Evolutionary conservation across 345 rosid genomes (phyloP), one percentile per base, ranked within the genome.

Genomic region (Schrenkiella parvula): DNA sequence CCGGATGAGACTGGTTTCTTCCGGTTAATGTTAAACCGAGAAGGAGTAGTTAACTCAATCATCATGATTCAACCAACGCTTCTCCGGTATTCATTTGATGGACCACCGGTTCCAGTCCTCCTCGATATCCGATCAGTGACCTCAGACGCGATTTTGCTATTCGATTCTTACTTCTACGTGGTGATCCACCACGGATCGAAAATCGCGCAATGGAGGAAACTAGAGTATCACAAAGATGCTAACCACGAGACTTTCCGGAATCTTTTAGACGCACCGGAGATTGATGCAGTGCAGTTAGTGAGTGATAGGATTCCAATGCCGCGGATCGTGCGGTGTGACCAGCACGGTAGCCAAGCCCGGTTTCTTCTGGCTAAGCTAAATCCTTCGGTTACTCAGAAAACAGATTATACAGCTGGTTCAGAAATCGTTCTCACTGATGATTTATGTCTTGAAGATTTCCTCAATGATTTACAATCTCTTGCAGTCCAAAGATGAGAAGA

Each of bases 1-100:
- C 99, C 98, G 0, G 98, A 95, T 34, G 99, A 91, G 70, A 88
- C 99, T 31, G 92, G 89, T 6, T 95, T 84, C 71, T 95, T 89
- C 81, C 87, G 83, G 67, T 78, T 95, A 68, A 89, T 91, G 90
- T 75, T 95, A 79, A 89, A 95, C 80, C 88, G 92, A 2, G 99
- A 91, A 84, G 96, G 97, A 71, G 97, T 95, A 2, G 83, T 84
- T 61, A 88, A 89, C 59, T 91, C 98, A 47, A 86, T 91, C 41
- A 82, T 91, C 78, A 91, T 95, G 99, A 87, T 91, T 81, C 99
- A 91, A 72, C 98, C 99, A 5, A 88, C 99, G 1, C 88, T 95
- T 54, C 82, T 89, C 58, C 88, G 89, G 65, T 95, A 89, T 74
- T 91, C 98, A 12, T 95, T 91, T 23, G 93, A 87, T 2, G 99